Base-by-base conservation (phyloP, 2,329 filamentous ascomycete species). In the Bertia moriformis region DNA sequence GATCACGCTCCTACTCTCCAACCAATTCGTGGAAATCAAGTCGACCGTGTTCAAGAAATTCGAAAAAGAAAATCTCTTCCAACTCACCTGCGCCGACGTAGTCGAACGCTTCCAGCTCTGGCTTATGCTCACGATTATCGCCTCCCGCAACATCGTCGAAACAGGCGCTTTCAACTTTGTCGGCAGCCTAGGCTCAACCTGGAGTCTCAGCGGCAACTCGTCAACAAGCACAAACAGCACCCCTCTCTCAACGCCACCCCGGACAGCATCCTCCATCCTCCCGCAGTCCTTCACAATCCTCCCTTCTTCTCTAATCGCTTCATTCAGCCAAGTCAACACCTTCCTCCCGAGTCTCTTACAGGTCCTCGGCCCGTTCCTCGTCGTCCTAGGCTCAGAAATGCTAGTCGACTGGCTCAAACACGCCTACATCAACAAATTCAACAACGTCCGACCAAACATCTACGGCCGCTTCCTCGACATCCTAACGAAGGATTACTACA, bases 11-110 rank as follows among this genome's bases (percentile, higher is more conserved):
- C 67, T 98, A 2, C 75, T 98, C 54, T 95, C 88, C 4, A 98
- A 96, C 53, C 93, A 98, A 53, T 98, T 98, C 51, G 91, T 98
- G 33, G 91, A 98, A 61, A 94, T 98, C 66, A 98, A 98, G 54
- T 85, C 85, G 43, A 93, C 88, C 0, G 93, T 98, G 1, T 98
- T 98, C 67, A 96, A 98, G 63, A 91, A 89, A 43, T 93, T 96
- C 45, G 91, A 98, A 51, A 96, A 95, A 56, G 91, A 98, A 53
- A 96, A 94, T 47, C 65, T 94, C 0, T 98, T 98, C 54, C 91
- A 98, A 56, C 69, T 98, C 13, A 93, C 89, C 0, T 98, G 91
- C 47, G 89, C 91, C 3, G 91, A 98, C 54, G 81, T 98, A 22
- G 91, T 98, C 2, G 91, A 98, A 59, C 77, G 91, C 1, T 98